Evolutionary conservation across 495 filamentous ascomycete species (phyloP).

Genomic region (Aspergillus saccharolyticus): DNA sequence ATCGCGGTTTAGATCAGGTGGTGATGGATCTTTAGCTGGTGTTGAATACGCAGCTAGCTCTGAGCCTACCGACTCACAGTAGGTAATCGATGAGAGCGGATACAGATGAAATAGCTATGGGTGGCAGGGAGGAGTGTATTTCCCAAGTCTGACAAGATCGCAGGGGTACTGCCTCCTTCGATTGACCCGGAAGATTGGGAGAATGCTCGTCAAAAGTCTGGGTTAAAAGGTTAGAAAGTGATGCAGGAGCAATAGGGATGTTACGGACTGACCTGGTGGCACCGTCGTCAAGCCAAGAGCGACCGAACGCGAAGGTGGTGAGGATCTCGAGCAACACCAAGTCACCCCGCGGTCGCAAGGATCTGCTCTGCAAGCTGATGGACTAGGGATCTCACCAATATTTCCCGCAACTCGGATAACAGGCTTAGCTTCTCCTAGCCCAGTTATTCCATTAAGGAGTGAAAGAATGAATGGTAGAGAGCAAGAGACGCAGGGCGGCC

Average conservation of each 20-base stretch:
- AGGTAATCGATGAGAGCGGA: not conserved
- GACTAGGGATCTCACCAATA: not conserved
- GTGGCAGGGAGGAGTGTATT: not conserved
- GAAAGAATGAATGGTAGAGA: not conserved
- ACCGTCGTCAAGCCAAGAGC: not conserved
- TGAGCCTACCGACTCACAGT: no score
- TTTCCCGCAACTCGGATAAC: no score
- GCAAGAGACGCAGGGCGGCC: not conserved
- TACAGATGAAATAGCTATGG: not conserved
- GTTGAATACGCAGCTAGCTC: not conserved
- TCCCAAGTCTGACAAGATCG: not conserved
- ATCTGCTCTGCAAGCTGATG: not conserved
- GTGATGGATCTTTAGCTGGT: not conserved
- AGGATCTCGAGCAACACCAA: constrained; percentile 1
- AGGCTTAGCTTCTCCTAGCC: no score
- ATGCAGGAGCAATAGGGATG: not conserved
- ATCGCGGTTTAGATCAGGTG: not conserved
- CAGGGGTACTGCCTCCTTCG: not conserved
- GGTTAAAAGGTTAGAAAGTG: not conserved
- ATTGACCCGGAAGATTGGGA: not conserved
- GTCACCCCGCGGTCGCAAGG: constrained; percentile 12
- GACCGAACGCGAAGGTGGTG: not conserved
- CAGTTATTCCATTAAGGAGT: no score
- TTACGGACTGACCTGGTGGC: constrained; percentile 10
- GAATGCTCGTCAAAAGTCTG: not conserved